These are phyloP conservation scores for Suhomyces bribrorum DNA, from an alignment of 1,139 yeast genomes.

Conservation along the genomic window DNA sequence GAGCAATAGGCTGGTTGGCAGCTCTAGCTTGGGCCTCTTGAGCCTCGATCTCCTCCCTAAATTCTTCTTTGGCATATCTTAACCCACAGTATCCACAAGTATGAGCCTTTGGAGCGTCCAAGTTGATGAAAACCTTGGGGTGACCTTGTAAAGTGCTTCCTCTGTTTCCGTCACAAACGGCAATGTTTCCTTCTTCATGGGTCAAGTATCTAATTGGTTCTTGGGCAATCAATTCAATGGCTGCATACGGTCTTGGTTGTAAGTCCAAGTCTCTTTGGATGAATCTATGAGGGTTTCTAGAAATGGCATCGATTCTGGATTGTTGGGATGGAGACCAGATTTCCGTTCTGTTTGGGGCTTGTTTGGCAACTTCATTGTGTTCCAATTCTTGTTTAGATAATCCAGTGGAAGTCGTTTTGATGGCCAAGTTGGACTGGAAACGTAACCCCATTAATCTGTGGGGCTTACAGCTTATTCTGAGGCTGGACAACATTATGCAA, in stretches of 20 bases:
- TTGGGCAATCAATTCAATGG: slow-evolving; percentile 77
- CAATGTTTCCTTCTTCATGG: slow-evolving; percentile 54
- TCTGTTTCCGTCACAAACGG: slow-evolving; percentile 84
- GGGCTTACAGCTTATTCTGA: slow-evolving; percentile 14
- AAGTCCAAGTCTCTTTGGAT: slow-evolving; percentile 64
- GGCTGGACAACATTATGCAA: slow-evolving; percentile 14
- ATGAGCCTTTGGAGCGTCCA: slow-evolving; percentile 71
- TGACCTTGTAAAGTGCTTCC: slow-evolving; percentile 75
- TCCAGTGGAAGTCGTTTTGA: slow-evolving; percentile 31
- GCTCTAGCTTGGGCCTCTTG: slow-evolving; percentile 7
- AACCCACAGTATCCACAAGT: slow-evolving; percentile 82
- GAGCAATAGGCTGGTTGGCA: slow-evolving; percentile 1
- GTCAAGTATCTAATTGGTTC: slow-evolving; percentile 67
- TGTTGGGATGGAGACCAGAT: slow-evolving; percentile 76
- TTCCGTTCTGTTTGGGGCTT: slow-evolving; percentile 72
- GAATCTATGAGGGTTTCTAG: slow-evolving; percentile 61
- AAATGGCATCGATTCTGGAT: slow-evolving; percentile 58
- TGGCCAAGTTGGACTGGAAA: slow-evolving; percentile 18
- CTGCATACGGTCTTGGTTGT: slow-evolving; percentile 84
- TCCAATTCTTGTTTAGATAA: slow-evolving; percentile 41
- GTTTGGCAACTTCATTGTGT: slow-evolving; percentile 42
- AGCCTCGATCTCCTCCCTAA: slow-evolving; percentile 40
- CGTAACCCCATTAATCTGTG: slow-evolving; percentile 13
- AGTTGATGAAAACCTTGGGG: slow-evolving; percentile 79
- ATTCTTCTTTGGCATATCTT: slow-evolving; percentile 59